These are phyloP conservation scores for Gigaspora rosea DNA, from an alignment of 192 early-diverging fungal genomes.

Conservation along the genomic window DNA sequence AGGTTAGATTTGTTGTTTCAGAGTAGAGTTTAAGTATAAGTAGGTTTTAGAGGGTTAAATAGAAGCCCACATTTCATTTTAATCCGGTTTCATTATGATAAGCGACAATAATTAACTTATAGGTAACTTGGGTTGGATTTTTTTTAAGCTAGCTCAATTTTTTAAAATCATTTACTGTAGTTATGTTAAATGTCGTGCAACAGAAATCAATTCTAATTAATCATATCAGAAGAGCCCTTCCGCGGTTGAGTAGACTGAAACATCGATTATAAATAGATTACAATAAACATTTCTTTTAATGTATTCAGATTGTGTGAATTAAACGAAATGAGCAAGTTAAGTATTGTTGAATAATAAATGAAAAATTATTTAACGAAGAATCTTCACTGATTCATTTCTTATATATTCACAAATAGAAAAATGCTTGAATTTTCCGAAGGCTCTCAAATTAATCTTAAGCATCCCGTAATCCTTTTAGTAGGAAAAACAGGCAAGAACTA, in stretches of 20 bases:
- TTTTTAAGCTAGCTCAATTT: too few relatives aligned
- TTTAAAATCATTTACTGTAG: too few relatives aligned
- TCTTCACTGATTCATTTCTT: neutral
- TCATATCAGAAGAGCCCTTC: too few relatives aligned
- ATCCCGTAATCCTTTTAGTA: conserved; percentile 20
- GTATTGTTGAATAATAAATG: conserved; percentile 12
- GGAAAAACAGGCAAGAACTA: conserved; percentile 15
- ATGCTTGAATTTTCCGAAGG: neutral
- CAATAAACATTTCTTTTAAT: neutral
- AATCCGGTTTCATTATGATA: too few relatives aligned
- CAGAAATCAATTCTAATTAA: neutral
- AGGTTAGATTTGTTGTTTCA: too few relatives aligned
- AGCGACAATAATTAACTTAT: too few relatives aligned
- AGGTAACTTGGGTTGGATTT: too few relatives aligned
- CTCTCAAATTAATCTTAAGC: neutral
- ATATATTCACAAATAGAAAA: neutral
- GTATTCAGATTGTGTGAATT: neutral
- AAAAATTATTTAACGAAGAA: neutral
- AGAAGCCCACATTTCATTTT: too few relatives aligned
- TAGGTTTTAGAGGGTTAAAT: too few relatives aligned
- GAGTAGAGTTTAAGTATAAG: too few relatives aligned
- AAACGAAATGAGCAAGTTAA: neutral
- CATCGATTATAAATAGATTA: neutral
- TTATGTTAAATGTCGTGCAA: neutral
- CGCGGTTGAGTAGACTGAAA: neutral